Conservation (phyloP, 306 rosid genomes). For the Cyclanthera cordifolia region DNA sequence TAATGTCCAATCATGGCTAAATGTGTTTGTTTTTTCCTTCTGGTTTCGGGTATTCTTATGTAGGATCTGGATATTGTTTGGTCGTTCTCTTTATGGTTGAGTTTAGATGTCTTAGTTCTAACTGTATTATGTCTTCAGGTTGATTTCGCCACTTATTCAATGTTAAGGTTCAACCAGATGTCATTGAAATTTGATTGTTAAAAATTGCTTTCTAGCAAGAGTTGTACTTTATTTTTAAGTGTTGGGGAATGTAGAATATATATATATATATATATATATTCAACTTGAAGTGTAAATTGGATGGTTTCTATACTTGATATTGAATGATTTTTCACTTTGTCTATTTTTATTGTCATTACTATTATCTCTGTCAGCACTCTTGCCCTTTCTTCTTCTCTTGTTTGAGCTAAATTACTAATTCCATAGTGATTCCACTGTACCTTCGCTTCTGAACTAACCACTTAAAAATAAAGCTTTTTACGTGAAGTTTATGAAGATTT, state of each 20-base stretch:
- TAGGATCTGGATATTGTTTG: too few species aligned
- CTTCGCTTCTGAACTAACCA: too few species aligned
- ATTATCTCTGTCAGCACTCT: not conserved
- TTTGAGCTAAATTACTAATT: not conserved
- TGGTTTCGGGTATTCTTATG: not conserved
- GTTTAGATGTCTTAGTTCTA: too few species aligned
- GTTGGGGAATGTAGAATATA: not conserved
- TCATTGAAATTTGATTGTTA: not conserved
- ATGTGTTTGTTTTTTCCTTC: not conserved
- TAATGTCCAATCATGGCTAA: not conserved
- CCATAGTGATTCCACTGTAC: not conserved
- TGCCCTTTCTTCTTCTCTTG: too few species aligned
- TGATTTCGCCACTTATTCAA: too few species aligned
- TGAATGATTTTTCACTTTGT: slow-evolving; percentile 5
- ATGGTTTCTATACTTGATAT: not conserved
- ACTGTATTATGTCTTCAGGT: too few species aligned
- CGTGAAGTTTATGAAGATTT: too few species aligned
- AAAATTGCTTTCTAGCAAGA: not conserved
- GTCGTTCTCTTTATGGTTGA: too few species aligned
- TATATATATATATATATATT: too few species aligned
- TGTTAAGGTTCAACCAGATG: too few species aligned
- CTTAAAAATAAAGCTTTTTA: too few species aligned
- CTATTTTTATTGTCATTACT: not conserved
- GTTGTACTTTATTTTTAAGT: not conserved
- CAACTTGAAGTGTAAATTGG: not conserved